phyloP scores from a whole-genome alignment of 176 grass and related monocot genomes.

The Olyra latifolia region DNA sequence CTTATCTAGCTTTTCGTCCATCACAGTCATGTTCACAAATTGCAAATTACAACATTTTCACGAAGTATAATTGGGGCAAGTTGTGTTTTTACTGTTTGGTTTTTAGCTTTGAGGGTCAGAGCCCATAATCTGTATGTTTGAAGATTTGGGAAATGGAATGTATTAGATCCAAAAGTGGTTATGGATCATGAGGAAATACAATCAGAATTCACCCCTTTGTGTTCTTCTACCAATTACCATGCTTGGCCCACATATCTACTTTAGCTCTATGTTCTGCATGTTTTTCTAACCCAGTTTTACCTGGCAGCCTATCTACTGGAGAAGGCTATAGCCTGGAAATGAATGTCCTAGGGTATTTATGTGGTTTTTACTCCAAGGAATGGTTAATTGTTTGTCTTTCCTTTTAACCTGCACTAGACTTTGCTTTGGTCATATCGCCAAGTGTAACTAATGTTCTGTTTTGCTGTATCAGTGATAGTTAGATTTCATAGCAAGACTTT shows the following conservation, averaged over 20 bases:
- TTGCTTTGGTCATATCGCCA: constrained; percentile 5
- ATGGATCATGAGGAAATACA: constrained; percentile 10
- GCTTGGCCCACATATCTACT: not conserved
- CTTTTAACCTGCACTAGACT: not conserved
- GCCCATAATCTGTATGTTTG: not conserved
- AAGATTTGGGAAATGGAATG: not conserved
- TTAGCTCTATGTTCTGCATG: not conserved
- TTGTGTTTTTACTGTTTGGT: not conserved
- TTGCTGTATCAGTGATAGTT: constrained; percentile 1
- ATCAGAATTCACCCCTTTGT: not conserved
- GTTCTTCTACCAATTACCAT: constrained; percentile 8
- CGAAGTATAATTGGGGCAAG: not conserved
- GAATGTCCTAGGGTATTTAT: not conserved
- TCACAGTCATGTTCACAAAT: not conserved
- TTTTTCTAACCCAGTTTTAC: constrained; percentile 13
- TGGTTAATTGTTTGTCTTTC: not conserved
- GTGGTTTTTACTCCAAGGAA: constrained; percentile 10
- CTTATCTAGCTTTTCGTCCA: constrained; percentile 9
- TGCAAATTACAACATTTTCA: not conserved
- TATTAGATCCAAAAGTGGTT: not conserved
- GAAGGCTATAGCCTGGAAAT: constrained; percentile 13
- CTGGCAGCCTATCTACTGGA: not conserved
- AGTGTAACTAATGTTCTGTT: not conserved
- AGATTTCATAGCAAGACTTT: constrained; percentile 1
- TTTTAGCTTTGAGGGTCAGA: not conserved